These are phyloP conservation scores for Pisolithus albus DNA, from an alignment of 768 basidiomycete species.

Conservation along the genomic window DNA sequence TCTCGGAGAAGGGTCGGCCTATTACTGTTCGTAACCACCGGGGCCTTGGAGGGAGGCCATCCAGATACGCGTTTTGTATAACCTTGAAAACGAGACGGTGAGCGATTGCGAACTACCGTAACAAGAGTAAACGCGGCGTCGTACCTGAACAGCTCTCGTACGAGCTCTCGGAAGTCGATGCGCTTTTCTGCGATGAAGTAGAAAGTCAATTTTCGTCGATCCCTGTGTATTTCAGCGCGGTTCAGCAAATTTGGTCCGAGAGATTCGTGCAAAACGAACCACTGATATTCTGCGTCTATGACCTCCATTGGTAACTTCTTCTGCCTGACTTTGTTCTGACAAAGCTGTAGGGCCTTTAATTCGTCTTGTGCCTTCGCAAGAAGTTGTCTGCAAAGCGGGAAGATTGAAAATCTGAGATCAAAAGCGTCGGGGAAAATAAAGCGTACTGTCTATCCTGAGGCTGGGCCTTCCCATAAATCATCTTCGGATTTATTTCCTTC, in stretches of 20 bases:
- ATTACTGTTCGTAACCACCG: conserved; percentile 37
- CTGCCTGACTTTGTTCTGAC: conserved; percentile 86
- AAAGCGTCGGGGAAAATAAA: conserved; percentile 5
- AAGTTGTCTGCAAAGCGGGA: conserved; percentile 46
- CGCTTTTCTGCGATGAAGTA: conserved; percentile 95
- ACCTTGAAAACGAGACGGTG: conserved; percentile 30
- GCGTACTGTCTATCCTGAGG: conserved; percentile 73
- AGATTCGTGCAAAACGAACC: conserved; percentile 41
- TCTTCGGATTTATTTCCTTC: conserved; percentile 91
- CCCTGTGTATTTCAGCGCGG: conserved; percentile 43
- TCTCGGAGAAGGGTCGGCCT: not conserved
- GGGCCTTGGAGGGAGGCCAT: conserved; percentile 75
- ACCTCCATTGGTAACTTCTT: conserved; percentile 99
- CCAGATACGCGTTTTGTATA: conserved; percentile 95
- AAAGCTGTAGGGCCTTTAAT: conserved; percentile 83
- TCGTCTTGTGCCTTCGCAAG: conserved; percentile 86
- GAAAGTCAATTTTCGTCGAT: conserved; percentile 96
- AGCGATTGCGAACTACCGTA: conserved; percentile 4
- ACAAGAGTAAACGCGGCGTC: not conserved
- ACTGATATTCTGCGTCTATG: conserved; percentile 97
- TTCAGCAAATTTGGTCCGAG: not conserved
- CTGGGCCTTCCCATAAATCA: conserved; percentile 87
- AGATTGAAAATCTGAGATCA: conserved; percentile 3
- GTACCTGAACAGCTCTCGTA: conserved; percentile 87
- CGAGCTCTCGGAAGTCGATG: conserved; percentile 94